Evolutionary conservation across 192 early-diverging fungal species (phyloP), one percentile per base, ranked within the genome.

Genomic region (Coemansia aciculifera): DNA sequence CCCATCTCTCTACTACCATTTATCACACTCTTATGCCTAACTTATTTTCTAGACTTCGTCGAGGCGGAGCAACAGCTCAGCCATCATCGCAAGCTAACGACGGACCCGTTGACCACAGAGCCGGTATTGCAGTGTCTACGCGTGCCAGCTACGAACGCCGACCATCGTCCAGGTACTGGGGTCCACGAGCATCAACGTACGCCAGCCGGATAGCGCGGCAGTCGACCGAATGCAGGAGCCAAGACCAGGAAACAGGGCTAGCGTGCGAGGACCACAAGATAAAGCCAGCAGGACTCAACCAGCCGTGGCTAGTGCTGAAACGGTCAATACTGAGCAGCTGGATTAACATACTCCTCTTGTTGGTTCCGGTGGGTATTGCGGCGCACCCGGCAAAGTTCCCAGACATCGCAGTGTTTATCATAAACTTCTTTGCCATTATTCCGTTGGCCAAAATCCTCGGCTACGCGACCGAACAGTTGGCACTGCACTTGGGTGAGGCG

Each of bases 351-450:
- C 75, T 93, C 1, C 75, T 95, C 13, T 27, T 93, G 0, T 90
- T 96, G 40, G 85, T 94, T 7, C 94, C 94, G 1, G 81, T 98
- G 8, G 96, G 90, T 8, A 85, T 95, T 29, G 64, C 90, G 0
- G 84, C 91, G 36, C 81, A 77, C 36, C 67, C 78, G 23, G 73
- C 90, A 38, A 73, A 87, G 27, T 94, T 92, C 86, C 69, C 80
- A 15, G 87, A 90, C 39, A 85, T 87, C 39, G 71, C 87, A 9
- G 73, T 88, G 1, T 98, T 98, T 67, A 59, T 86, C 19, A 81
- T 95, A 46, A 98, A 97, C 86, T 95, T 98, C 49, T 86, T 94
- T 27, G 95, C 93, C 6, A 93, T 97, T 48, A 77, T 98, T 24
- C 93, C 95, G 27, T 78, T 98, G 43, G 95, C 97, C 27, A 95